Base-by-base conservation (phyloP, 1,284 basidiomycete genomes). In the Gomphus sp. region DNA sequence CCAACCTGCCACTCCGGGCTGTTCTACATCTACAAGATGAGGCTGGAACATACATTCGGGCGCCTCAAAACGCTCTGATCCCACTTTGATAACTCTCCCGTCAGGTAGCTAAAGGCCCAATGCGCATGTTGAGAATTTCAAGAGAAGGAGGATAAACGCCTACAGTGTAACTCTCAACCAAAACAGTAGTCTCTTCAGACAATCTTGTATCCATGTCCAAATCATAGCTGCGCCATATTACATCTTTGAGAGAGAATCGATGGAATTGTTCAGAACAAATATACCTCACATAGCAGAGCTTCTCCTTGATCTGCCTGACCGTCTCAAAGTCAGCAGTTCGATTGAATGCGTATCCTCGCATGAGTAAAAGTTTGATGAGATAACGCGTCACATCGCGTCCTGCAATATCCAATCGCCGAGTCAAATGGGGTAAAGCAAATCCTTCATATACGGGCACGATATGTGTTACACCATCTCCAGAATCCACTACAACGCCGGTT, bases 1-100 rank as follows among this genome's bases (percentile, higher is more conserved):
- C 77, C 58, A 61, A 89, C 90, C 91, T 73, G 95, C 96, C 58
- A 98, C 87, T 58, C 97, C 97, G 1, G 93, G 91, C 70, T 98
- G 95, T 71, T 99, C 97, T 60, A 99, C 80, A 65, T 99, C 97
- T 56, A 99, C 93, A 8, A 99, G 80, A 72, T 98, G 93, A 28
- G 97, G 97, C 73, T 99, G 95, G 87, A 99, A 99, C 92, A 99
- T 94, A 76, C 97, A 99, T 74, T 99, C 97, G 11, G 97, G 97
- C n/a, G 96, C 97, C 74, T 98, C 93, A 71, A 98, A 99, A n/a
- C 97, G 88, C 72, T 99, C 97, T 1, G 93, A 93, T 31, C 96
- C 97, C 58, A 99, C 93, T 79, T 97, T 98, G 81, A 99, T 98
- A 36, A 82, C 84, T 50, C 97, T 89, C 2, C 97, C 97, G 68